Base-by-base conservation (phyloP, 2,329 filamentous ascomycete genomes). In the Pyrenophora teres region DNA sequence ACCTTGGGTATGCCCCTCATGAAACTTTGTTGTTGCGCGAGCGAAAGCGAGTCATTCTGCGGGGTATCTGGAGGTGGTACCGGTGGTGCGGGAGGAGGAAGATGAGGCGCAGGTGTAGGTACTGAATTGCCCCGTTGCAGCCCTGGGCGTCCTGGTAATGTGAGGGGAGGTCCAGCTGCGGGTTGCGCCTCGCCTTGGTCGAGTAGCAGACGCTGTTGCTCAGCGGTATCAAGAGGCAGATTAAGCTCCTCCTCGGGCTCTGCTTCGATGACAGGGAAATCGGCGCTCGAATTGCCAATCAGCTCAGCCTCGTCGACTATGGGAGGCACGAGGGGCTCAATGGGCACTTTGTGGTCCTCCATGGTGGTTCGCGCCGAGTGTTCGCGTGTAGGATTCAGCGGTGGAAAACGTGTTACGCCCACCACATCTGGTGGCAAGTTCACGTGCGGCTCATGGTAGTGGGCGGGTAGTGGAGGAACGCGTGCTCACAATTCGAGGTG, bases 1-100 rank as follows among this genome's bases (percentile, higher is more conserved):
- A 68, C 68, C 35, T 68, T 74, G 10, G 78, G 78, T 50, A 80
- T 72, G 5, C 74, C 72, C 47, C 65, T 71, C 31, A 78, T 74
- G 12, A 81, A 71, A 32, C 67, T 70, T 59, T 75, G 75, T 40
- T 81, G 64, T 56, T 81, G 78, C 47, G 75, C 71, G 10, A 81
- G 66, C n/a, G 77, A 78, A 32, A 80, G 66, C 44, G 76, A 76
- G 54, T 79, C 76, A 23, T 73, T 73, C 23, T 72, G 60, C 32
- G 76, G 58, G 46, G 60, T 53, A 47, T 65, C 55, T 33, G 69
- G 67, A 27, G 60, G 65, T 21, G 69, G 63, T 5, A 67, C 57
- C 15, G 70, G 69, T 32, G 73, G 73, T 25, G 70, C 72, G 25
- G 77, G 75, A 16, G 76, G 77, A 12, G 76, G 77, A 6, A 77